Evolutionary conservation across 225 moss, liverwort and hornwort genomes (phyloP).

Genomic region (Marchantia polymorpha): DNA sequence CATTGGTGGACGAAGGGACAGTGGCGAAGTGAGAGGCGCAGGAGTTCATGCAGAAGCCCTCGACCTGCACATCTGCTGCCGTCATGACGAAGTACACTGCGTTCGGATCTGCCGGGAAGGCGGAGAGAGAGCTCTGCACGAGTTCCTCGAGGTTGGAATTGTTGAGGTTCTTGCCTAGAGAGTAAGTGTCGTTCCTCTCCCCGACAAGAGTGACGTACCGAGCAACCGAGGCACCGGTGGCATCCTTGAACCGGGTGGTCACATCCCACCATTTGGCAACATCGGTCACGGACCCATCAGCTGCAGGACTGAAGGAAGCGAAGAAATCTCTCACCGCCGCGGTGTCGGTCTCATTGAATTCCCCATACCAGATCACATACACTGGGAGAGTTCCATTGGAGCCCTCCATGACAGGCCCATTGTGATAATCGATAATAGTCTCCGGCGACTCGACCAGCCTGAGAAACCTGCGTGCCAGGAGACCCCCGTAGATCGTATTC

Average conservation of each 20-base stretch:
- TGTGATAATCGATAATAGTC: conserved; percentile 17
- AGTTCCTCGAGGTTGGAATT: conserved; percentile 22
- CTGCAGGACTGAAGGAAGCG: conserved; percentile 2
- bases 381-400: conserved; percentile 12
- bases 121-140: conserved; percentile 21
- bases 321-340: conserved; percentile 16
- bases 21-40: conserved; percentile 29
- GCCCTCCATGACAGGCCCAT: conserved; percentile 25
- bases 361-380: conserved; percentile 30
- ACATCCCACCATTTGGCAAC: conserved; percentile 27
- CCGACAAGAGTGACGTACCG: background rate
- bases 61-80: conserved; percentile 23
- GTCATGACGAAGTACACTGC: conserved; percentile 38
- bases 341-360: conserved; percentile 24
- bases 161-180: conserved; percentile 20
- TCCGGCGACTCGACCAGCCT: conserved; percentile 2
- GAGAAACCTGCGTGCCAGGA: conserved; percentile 11
- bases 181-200: conserved; percentile 11
- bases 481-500: background rate
- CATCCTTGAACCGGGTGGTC: conserved; percentile 7
- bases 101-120: conserved; percentile 19
- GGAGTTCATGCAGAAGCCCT: conserved; percentile 34
- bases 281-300: background rate
- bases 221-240: background rate
- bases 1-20: background rate